Conservation (phyloP, 305 asterid species). For the Solanum hybrid region DNA sequence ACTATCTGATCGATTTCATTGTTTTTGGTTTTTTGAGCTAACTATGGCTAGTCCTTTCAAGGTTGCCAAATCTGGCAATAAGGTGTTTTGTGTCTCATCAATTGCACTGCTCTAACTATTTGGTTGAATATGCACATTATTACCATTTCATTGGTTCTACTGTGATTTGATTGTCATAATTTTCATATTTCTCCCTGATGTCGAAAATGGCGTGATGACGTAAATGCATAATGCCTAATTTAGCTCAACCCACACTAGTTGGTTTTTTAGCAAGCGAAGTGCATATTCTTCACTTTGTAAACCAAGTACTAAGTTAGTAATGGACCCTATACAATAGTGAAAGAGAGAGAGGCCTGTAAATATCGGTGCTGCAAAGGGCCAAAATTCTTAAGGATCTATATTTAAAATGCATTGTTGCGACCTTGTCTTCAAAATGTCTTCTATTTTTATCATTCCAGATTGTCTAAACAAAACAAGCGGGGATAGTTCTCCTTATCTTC, state of each 20-base stretch:
- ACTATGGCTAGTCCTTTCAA: not conserved
- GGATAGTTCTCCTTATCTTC: not conserved
- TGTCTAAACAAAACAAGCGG: not conserved
- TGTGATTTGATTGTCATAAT: not conserved
- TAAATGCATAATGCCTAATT: not conserved
- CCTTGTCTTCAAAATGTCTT: not conserved
- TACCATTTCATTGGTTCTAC: not conserved
- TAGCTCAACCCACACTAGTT: not conserved
- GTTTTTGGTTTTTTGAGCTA: not conserved
- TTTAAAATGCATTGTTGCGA: not conserved
- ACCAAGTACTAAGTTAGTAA: not conserved
- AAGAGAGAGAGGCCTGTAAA: not conserved
- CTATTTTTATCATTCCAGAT: not conserved
- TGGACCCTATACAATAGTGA: not conserved
- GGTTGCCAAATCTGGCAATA: not conserved
- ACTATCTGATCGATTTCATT: not conserved
- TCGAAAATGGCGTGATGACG: not conserved
- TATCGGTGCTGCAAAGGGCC: not conserved
- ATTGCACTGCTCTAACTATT: not conserved
- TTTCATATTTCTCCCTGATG: not conserved
- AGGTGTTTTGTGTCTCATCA: not conserved
- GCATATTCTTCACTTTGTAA: not conserved
- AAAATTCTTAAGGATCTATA: not conserved
- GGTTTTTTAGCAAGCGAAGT: not conserved
- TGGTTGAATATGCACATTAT: not conserved